Conservation (phyloP, 1,139 yeast species). For the Meyerozyma sp. region DNA sequence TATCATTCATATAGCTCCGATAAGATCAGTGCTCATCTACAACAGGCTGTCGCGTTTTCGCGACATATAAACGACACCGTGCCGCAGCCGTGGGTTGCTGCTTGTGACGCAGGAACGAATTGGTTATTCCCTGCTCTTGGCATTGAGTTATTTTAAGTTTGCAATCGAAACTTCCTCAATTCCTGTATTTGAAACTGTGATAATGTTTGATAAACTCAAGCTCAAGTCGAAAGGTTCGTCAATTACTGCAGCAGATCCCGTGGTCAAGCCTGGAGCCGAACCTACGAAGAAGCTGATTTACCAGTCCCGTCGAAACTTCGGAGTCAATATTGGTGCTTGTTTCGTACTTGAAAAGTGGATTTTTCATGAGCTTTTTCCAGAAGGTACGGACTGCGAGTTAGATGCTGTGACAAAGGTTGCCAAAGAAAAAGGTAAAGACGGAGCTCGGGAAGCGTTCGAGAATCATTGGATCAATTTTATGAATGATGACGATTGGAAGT, state of each 20-base stretch:
- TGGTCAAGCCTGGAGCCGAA: slow-evolving; percentile 22
- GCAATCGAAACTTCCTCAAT: not conserved
- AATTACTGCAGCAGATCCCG: slow-evolving; percentile 23
- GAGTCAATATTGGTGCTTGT: slow-evolving; percentile 83
- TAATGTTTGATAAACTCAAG: slow-evolving; percentile 38
- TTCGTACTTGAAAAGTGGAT: slow-evolving; percentile 81
- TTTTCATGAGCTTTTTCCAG: slow-evolving; percentile 51
- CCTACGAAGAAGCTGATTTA: slow-evolving; percentile 52
- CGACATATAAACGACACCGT: not conserved
- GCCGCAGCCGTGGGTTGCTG: not conserved
- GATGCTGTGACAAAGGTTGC: slow-evolving; percentile 58
- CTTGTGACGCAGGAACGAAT: not conserved
- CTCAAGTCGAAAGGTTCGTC: slow-evolving; percentile 33
- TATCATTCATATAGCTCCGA: not conserved
- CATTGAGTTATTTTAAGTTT: not conserved
- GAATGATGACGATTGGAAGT: slow-evolving; percentile 70
- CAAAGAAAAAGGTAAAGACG: slow-evolving; percentile 46
- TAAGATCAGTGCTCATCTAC: not conserved
- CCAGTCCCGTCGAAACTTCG: slow-evolving; percentile 66
- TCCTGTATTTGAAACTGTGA: not conserved
- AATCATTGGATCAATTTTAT: slow-evolving; percentile 67
- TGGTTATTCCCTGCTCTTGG: not conserved
- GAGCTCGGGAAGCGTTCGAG: slow-evolving; percentile 53
- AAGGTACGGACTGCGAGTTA: slow-evolving; percentile 56
- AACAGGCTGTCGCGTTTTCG: not conserved